These are phyloP conservation scores for Stevia rebaudiana DNA, from an alignment of 140 eudicot genomes.

Conservation along the genomic window DNA sequence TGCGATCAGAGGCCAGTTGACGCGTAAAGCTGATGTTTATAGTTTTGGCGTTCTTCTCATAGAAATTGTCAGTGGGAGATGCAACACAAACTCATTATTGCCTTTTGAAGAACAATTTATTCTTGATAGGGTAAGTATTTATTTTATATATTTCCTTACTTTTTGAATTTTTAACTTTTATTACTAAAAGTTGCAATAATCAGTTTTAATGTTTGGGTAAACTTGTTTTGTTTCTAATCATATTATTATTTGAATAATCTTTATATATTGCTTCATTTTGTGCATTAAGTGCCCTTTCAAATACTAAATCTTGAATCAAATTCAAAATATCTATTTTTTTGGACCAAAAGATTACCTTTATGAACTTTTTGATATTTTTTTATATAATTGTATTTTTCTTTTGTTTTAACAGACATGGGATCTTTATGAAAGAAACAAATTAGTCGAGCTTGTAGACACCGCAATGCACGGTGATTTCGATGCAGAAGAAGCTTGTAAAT, in stretches of 20 bases:
- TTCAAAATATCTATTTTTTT: not conserved
- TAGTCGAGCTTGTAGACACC: conserved; percentile 58
- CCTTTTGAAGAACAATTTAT: conserved; percentile 77
- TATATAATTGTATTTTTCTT: conserved; percentile 1
- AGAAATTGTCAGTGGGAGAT: conserved; percentile 86
- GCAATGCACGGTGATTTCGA: conserved; percentile 61
- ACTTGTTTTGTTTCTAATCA: not conserved
- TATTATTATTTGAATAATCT: too few relatives aligned
- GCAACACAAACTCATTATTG: conserved; percentile 64
- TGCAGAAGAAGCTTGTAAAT: conserved; percentile 70
- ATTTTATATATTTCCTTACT: not conserved
- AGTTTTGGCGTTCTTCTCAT: conserved; percentile 93
- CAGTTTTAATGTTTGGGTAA: not conserved
- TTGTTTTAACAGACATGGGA: conserved; percentile 65
- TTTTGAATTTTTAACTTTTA: not conserved
- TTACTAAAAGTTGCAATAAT: not conserved
- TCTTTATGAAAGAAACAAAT: conserved; percentile 53
- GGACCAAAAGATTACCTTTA: not conserved
- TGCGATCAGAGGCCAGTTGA: conserved; percentile 81
- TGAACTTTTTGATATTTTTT: not conserved
- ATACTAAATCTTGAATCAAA: conserved; percentile 1
- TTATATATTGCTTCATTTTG: too few relatives aligned
- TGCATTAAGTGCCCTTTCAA: not conserved
- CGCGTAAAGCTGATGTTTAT: conserved; percentile 84
- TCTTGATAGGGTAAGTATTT: conserved; percentile 78